Evolutionary conservation across 306 rosid species (phyloP).

Genomic region (Vigna unguiculata): DNA sequence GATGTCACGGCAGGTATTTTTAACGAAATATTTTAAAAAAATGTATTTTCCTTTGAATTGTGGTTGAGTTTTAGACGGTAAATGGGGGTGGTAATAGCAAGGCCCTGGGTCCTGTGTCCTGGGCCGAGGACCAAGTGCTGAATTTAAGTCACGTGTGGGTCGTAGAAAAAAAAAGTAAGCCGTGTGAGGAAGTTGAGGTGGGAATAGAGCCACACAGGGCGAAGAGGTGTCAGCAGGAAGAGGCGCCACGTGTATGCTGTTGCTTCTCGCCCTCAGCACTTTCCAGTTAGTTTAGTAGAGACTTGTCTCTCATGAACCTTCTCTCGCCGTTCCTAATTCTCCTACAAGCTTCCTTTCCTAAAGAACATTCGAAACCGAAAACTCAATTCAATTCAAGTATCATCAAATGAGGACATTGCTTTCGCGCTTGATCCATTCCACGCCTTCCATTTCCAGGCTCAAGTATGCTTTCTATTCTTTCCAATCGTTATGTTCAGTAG

Average conservation of each 20-base stretch:
- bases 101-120: not conserved
- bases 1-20: too few relatives aligned
- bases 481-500: not conserved
- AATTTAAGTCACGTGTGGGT: not conserved
- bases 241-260: constrained; percentile 45
- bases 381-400: not conserved
- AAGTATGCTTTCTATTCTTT: constrained; percentile 44
- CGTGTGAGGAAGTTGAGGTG: constrained; percentile 39
- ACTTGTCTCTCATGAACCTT: not conserved
- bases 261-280: not conserved
- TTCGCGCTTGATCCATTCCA: constrained; percentile 76
- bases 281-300: not conserved
- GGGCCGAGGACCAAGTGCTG: not conserved
- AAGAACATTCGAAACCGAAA: constrained; percentile 3
- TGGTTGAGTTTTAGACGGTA: too few relatives aligned
- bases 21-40: too few relatives aligned
- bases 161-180: not conserved
- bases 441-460: constrained; percentile 61
- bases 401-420: constrained; percentile 66
- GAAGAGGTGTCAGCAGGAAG: constrained; percentile 31
- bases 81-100: not conserved
- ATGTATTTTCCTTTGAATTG: too few relatives aligned
- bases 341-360: constrained; percentile 2
- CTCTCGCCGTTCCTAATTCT: constrained; percentile 13
- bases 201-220: constrained; percentile 47